Base-by-base conservation (phyloP, 805 yeast genomes). In the Suhomyces sp. region DNA sequence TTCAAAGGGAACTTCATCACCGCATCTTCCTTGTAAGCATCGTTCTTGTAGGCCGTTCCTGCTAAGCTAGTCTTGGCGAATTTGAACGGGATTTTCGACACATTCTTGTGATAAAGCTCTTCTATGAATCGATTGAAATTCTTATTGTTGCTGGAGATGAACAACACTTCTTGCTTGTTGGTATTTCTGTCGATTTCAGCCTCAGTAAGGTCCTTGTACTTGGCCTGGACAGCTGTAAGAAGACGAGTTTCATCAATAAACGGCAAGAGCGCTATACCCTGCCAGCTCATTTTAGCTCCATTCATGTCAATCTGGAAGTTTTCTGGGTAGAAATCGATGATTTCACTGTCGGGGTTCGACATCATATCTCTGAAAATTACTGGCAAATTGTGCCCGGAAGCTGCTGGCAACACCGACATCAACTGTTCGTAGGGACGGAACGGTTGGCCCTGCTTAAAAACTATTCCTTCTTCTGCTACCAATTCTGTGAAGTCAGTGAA, bases 371-470 rank as follows among this genome's bases (percentile, higher is more conserved):
- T 79, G 69, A 92, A 89, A 4, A 88, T 82, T 49, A 81, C 85
- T 0, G 98, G 98, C 38, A 92, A 74, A 6, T 86, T 86, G 65
- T 90, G 94, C 4, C 90, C 89, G 0, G 96, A 89, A 2, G 94
- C 96, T 5, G 97, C 97, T 0, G 98, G 98, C 59, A 92, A 72
- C 26, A 92, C 97, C 65, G 96, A 86, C 97, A 91, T 91, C 61
- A 92, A 78, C 70, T 92, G 98, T 66, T 92, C 98, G 70, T 78
- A 92, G 1, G 98, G 98, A 57, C 84, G 71, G 71, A 92, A 91
- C 10, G 98, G 97, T 52, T 77, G 75, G 6, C 97, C 97, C 42
- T 67, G 63, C 8, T 77, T 77, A 63, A 92, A 90, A 29, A 73
- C 70, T 17, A 90, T 76, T 0, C 84, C 74, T 27, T 70, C 67